Evolutionary conservation across 2,329 filamentous ascomycete genomes (phyloP), one percentile per base, ranked within the genome.

Genomic region (Huntiella bhutanensis): DNA sequence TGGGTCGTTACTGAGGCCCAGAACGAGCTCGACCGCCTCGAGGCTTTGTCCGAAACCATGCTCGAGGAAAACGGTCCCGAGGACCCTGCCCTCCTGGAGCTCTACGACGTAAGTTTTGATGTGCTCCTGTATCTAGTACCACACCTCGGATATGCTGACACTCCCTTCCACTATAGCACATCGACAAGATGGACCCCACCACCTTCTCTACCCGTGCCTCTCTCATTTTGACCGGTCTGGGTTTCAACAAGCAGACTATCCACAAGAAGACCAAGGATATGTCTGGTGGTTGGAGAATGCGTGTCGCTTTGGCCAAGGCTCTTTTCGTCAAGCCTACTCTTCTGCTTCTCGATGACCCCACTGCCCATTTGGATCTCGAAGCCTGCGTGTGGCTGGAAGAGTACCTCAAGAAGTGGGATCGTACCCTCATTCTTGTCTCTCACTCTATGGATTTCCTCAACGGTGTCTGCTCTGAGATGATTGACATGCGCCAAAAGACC

Each of bases 201-300:
- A 98, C 92, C 45, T 98, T 98, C 67, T 71, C 85, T 59, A 94
- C 88, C 51, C 85, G 91, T 60, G 91, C 91, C 51, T 94, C 88
- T 47, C 79, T 95, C 54, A 98, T 98, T 62, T 67, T 98, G 56
- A 98, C 91, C 47, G 91, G 91, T 86, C 82, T 98, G 50, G 91
- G 91, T 54, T 98, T 98, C 77, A 94, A 98, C 79, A 96, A 96
- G 73, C 68, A 66, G 56, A 98, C 92, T 48, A 96, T 98, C 60
- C 71, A 92, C 65, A 98, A 98, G 77, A 95, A 92, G 78, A 98
- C 92, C 57, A 98, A 96, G 76, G 92, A 98, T 64, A 98, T 98
- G 92, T 98, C 91, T 54, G 91, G 91, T 84, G 91, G 91, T 57
- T 98, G 91, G 91, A 80, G 88, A 72, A 98, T 98, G 91, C 85